Conservation (phyloP, 345 rosid species). For the Clausena lansium region DNA sequence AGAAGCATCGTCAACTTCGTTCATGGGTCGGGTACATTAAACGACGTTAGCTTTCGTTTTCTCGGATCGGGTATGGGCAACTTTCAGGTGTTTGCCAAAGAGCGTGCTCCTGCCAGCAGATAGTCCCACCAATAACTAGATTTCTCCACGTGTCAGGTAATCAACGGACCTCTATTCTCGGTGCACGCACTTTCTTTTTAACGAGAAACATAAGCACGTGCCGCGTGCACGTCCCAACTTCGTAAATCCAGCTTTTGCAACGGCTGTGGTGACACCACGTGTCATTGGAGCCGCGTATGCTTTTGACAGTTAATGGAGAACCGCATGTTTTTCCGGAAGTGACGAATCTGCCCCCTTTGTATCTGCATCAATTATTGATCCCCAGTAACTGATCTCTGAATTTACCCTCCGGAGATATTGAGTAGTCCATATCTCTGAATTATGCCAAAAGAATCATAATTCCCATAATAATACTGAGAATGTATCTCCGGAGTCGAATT, state of each 20-base stretch:
- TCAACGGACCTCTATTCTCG: background rate
- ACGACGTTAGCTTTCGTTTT: background rate
- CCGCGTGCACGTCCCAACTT: background rate
- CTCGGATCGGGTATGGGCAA: background rate
- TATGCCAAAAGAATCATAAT: no score
- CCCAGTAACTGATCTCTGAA: no score
- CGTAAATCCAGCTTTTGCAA: background rate
- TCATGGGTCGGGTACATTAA: background rate
- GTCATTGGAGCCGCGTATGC: background rate
- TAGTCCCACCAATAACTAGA: background rate
- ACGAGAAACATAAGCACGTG: background rate
- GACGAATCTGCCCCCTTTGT: constrained; percentile 14
- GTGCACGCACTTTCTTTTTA: background rate
- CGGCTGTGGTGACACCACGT: background rate
- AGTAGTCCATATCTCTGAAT: no score
- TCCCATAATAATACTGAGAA: no score
- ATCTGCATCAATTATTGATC: background rate
- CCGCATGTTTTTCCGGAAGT: background rate
- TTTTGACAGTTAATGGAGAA: background rate
- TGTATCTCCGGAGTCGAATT: no score
- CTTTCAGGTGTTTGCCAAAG: constrained; percentile 3
- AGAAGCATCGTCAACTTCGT: background rate
- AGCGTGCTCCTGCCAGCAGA: constrained; percentile 26
- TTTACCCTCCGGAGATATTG: no score
- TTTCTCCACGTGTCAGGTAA: background rate